phyloP scores from a whole-genome alignment of 768 basidiomycete genomes.

The Crucibulum laeve region DNA sequence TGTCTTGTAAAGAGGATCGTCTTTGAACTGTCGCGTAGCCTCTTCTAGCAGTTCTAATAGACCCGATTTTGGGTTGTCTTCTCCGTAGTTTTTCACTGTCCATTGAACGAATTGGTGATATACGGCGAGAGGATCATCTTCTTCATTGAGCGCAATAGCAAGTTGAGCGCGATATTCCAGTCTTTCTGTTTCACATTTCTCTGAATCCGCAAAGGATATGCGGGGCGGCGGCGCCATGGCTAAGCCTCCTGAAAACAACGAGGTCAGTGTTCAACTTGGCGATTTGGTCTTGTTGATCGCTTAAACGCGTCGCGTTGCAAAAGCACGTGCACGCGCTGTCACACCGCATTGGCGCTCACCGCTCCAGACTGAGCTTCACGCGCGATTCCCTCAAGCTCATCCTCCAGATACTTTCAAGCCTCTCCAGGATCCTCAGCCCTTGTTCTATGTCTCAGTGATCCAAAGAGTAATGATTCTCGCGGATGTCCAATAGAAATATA shows the following conservation, averaged over 20 bases:
- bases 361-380: neutral
- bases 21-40: conserved; percentile 75
- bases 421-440: too few species aligned
- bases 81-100: conserved; percentile 78
- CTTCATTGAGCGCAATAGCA: conserved; percentile 55
- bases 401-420: too few species aligned
- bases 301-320: conserved; percentile 14
- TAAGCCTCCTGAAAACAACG: conserved; percentile 7
- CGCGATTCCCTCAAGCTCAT: too few species aligned
- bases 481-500: too few species aligned
- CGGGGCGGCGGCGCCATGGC: conserved; percentile 4
- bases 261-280: conserved; percentile 10
- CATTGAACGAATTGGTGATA: conserved; percentile 89
- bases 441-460: too few species aligned
- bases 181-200: conserved; percentile 25
- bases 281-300: conserved; percentile 14
- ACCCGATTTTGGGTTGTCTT: conserved; percentile 64
- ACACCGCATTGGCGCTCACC: neutral
- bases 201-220: conserved; percentile 14
- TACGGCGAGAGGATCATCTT: conserved; percentile 82
- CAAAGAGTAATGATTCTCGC: too few species aligned
- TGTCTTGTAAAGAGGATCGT: conserved; percentile 79
- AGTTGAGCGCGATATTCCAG: conserved; percentile 36
- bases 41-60: conserved; percentile 81
- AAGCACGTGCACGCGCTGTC: conserved; percentile 5